Evolutionary conservation across 2,329 filamentous ascomycete genomes (phyloP).

Genomic region (Capronia epimyces): DNA sequence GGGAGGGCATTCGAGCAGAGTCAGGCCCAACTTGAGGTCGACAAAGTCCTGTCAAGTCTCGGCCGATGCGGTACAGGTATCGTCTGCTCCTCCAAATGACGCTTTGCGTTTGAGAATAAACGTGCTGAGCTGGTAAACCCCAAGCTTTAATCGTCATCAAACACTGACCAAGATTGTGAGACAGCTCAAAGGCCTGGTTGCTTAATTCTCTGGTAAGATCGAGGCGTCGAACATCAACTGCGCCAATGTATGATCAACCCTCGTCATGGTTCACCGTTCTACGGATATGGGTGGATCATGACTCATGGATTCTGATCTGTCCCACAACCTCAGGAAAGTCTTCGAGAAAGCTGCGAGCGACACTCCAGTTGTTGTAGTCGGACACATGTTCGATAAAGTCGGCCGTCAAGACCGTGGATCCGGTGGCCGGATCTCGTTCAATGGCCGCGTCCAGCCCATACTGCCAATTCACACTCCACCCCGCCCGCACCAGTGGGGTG

Average conservation of each 20-base stretch:
- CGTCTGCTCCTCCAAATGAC: too few species aligned
- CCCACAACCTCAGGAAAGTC: constrained; percentile 20
- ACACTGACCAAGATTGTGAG: too few species aligned
- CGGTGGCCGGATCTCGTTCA: constrained; percentile 9
- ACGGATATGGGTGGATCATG: background rate
- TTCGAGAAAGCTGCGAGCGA: constrained; percentile 10
- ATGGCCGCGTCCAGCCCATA: constrained; percentile 15
- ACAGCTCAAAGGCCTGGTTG: too few species aligned
- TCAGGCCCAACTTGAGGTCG: too few species aligned
- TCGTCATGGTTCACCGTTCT: background rate
- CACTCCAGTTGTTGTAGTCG: constrained; percentile 21
- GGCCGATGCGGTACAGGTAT: too few species aligned
- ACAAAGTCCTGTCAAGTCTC: too few species aligned
- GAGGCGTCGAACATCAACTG: background rate
- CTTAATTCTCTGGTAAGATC: too few species aligned
- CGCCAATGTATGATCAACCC: background rate
- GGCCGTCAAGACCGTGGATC: constrained; percentile 12
- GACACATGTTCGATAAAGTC: constrained; percentile 18
- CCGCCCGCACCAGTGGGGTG: constrained; percentile 14
- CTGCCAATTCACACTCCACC: constrained; percentile 24
- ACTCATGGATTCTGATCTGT: constrained; percentile 18
- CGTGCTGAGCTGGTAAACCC: too few species aligned
- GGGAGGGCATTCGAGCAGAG: too few species aligned
- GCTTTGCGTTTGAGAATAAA: too few species aligned
- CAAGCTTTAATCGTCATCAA: too few species aligned